These are phyloP conservation scores for Scedosporium dehoogii DNA, from an alignment of 2,329 filamentous ascomycete species.

Conservation along the genomic window DNA sequence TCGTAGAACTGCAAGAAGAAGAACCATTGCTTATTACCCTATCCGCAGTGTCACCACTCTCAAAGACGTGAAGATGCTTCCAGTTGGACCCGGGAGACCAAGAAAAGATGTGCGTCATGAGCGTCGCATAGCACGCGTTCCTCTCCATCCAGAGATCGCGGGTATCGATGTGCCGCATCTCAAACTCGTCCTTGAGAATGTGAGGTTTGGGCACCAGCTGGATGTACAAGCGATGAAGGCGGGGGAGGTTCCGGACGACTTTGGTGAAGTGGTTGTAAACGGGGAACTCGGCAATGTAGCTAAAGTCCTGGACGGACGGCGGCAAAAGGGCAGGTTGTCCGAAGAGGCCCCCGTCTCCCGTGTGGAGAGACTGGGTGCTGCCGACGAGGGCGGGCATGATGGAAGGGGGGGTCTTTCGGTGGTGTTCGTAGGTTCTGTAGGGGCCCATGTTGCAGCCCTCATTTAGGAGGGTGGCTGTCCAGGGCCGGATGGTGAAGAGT, in stretches of 20 bases:
- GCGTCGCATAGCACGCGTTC: conserved; percentile 36
- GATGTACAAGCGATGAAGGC: conserved; percentile 42
- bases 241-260: conserved; percentile 34
- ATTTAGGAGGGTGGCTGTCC: conserved; percentile 58
- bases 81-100: conserved; percentile 20
- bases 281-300: conserved; percentile 59
- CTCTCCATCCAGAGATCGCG: conserved; percentile 44
- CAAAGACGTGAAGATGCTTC: conserved; percentile 34
- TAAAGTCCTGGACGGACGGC: conserved; percentile 35
- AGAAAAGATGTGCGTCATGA: conserved; percentile 30
- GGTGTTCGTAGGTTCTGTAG: conserved; percentile 64
- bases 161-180: conserved; percentile 28
- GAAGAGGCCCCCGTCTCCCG: conserved; percentile 11
- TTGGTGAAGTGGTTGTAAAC: conserved; percentile 49
- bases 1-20: too few relatives aligned
- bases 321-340: conserved; percentile 26
- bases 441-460: conserved; percentile 65
- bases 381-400: conserved; percentile 45
- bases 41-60: conserved; percentile 37
- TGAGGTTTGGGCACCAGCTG: conserved; percentile 34
- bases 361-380: conserved; percentile 23
- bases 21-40: conserved; percentile 11
- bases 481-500: conserved; percentile 51
- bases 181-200: conserved; percentile 25
- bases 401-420: conserved; percentile 52